Base-by-base conservation (phyloP, 2,329 filamentous ascomycete genomes). In the Diaporthe australafricana region DNA sequence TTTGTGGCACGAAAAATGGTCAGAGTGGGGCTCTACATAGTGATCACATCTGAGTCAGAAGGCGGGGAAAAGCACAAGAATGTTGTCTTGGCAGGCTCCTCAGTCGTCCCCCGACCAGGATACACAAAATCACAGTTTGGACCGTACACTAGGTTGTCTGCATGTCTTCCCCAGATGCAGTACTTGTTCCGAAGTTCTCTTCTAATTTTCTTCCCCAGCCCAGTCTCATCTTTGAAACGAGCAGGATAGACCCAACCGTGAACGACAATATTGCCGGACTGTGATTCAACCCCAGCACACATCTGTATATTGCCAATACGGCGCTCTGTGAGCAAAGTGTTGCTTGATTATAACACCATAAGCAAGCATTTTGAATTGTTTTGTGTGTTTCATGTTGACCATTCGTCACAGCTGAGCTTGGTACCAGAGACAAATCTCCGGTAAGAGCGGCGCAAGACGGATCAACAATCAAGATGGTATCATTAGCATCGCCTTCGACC, bases 381-480 rank as follows among this genome's bases (percentile, higher is more conserved):
- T 40, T 50, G 12, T 52, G 7, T 50, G n/a, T 38, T 38, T 60
- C 12, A n/a, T 32, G 30, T 27, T 48, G 60, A 20, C 32, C n/a
- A 25, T 38, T 22, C 7, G 30, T 35, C 12, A 30, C 30, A 45
- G 42, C n/a, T n/a, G 16, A 25, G 2, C n/a, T 22, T 22, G 20
- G 17, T 30, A 12, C 12, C 12, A 17, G 25, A 12, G 30, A 32
- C 35, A 30, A 45, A 9, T 27, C 3, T 11, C 25, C n/a, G 11
- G n/a, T 14, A 20, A 25, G n/a, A 42, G 38, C 30, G 25, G 42
- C 30, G 22, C 32, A 30, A 52, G 32, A 20, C 22, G 11, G 17
- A 40, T 22, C 38, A 52, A 57, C 60, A 52, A 32, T 32, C 53
- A 69, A 50, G 55, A 40, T 69, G 67, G 67, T 69, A 69, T 69